Conservation (phyloP, 1,284 basidiomycete species). For the Melampsora occidentalis region DNA sequence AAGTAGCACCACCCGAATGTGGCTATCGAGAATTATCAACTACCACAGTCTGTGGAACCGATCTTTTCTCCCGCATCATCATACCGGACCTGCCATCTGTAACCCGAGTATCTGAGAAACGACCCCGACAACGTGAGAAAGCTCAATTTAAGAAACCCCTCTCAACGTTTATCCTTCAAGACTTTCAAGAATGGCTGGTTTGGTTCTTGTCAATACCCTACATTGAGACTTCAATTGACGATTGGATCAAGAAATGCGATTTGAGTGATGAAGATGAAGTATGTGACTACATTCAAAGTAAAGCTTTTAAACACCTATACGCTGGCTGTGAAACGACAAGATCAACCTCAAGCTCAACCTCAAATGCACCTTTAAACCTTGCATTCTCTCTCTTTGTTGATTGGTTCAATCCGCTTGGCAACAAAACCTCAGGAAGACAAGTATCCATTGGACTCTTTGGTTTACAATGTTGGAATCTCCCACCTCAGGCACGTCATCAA, state of each 20-base stretch:
- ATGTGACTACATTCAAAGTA: not conserved
- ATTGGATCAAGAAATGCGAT: not conserved
- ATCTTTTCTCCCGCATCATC: not conserved
- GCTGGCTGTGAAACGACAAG: too few species aligned
- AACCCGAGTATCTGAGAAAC: not conserved
- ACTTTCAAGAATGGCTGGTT: not conserved
- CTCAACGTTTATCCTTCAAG: not conserved
- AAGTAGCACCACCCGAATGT: slow-evolving; percentile 16
- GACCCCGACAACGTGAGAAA: too few species aligned
- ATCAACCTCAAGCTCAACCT: not conserved
- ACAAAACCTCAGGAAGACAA: slow-evolving; percentile 4
- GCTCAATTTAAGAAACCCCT: not conserved
- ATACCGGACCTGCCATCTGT: not conserved
- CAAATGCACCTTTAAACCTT: not conserved
- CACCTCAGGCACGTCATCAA: not conserved
- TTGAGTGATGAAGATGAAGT: not conserved
- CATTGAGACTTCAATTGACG: not conserved
- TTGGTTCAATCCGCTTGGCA: slow-evolving; percentile 5
- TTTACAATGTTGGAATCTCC: not conserved
- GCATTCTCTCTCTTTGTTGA: not conserved
- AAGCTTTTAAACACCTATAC: not conserved
- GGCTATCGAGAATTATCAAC: not conserved
- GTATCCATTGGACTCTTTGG: not conserved
- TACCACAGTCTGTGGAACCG: not conserved
- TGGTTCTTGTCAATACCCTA: not conserved